Percentiles rank a stretch among this genome's conserved stretches.
Evolutionary conservation across 2,329 filamentous ascomycete genomes (phyloP).

Genomic region (Epichloe amarillans): DNA sequence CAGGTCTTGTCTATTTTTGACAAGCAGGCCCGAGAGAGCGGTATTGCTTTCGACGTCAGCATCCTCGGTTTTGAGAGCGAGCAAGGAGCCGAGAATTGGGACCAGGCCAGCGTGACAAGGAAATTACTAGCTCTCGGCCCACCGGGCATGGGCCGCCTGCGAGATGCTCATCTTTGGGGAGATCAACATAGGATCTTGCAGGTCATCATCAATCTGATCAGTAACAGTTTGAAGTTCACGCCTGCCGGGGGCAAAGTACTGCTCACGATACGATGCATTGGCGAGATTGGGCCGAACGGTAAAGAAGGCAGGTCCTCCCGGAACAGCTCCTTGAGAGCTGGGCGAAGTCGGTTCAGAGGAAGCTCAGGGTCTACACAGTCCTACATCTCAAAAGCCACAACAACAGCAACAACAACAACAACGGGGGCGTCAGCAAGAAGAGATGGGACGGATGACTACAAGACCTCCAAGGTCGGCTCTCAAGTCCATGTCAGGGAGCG

Average conservation of each 20-base stretch:
- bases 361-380: constrained; percentile 39
- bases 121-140: constrained; percentile 48
- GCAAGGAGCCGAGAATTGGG: constrained; percentile 17
- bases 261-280: constrained; percentile 61
- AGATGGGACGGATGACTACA: constrained; percentile 38
- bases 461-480: constrained; percentile 39
- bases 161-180: constrained; percentile 84
- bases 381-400: constrained; percentile 28
- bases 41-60: constrained; percentile 58
- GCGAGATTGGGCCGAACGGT: constrained; percentile 35
- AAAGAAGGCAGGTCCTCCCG: constrained; percentile 38
- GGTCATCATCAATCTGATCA: constrained; percentile 86
- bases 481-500: constrained; percentile 38
- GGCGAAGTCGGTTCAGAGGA: constrained; percentile 29
- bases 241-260: constrained; percentile 61
- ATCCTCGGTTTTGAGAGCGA: constrained; percentile 37
- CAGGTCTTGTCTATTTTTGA: constrained; percentile 81
- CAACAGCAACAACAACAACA: constrained; percentile 8
- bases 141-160: constrained; percentile 51
- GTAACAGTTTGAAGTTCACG: constrained; percentile 87
- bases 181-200: constrained; percentile 84
- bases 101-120: constrained; percentile 20
- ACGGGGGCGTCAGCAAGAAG: constrained; percentile 7
- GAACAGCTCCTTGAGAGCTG: constrained; percentile 24
- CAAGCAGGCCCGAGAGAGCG: constrained; percentile 71